Evolutionary conservation across 768 basidiomycete species (phyloP), one percentile per base, ranked within the genome.

Genomic region (Cyclocybe aegerita): DNA sequence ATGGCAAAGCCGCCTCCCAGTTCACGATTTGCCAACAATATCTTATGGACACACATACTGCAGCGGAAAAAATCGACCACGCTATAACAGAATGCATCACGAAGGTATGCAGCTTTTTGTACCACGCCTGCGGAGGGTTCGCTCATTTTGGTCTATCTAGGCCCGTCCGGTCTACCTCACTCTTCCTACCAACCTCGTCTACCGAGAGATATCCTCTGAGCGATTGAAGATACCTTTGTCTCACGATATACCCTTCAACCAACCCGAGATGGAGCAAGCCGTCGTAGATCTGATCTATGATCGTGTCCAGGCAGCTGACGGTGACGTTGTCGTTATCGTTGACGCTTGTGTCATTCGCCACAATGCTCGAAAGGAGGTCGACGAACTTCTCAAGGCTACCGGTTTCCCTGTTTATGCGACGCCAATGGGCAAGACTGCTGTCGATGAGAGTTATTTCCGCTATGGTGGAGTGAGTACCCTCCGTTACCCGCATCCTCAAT

Each of bases 101-200:
- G 12, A 68, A 61, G 48, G 86, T 81, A 60, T 17, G 72, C 23
- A 23, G 23, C 23, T 23, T 23, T 23, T 23, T 23, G 5, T 23
- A 23, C 23, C 23, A 3, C 23, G 5, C 23, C 23, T 23, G 23
- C 23, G 23, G 23, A 23, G n/a, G n/a, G n/a, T n/a, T 23, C 5
- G 23, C 23, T 23, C 35, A 32, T 37, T 10, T 49, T 30, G 10
- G 16, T 14, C 33, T 4, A 11, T 32, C 11, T 55, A 90, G 81
- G 88, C 86, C 29, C 84, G 91, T 14, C 95, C 95, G 0, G 90
- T 89, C 31, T 98, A 98, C 62, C 69, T 98, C 36, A 80, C 86
- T 33, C 74, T 98, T 9, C 95, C 93, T 0, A 94, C 86, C 5
- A 89, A 98, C 64, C 72, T 96, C 46, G 86, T 88, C 4, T 76